Base-by-base conservation (phyloP, 2,329 filamentous ascomycete species). In the Aureobasidium sp. region DNA sequence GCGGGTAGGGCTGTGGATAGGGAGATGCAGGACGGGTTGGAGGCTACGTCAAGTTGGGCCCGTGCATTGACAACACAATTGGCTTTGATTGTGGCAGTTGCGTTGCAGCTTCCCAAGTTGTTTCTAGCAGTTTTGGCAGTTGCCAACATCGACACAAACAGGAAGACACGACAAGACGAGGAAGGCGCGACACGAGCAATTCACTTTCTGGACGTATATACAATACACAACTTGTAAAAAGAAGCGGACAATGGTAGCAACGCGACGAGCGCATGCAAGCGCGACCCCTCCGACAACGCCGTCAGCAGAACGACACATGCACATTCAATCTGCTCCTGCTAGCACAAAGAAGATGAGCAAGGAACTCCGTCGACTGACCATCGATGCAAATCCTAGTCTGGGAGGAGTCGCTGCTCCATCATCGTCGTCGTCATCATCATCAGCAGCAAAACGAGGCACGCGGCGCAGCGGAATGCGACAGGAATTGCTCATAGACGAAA, bases 251-350 rank as follows among this genome's bases (percentile, higher is more conserved):
- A 61, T 62, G 60, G 50, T 56, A 24, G 17, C 59, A 15, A 61
- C 50, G 17, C 50, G 60, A 53, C 60, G 60, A 32, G 60, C 60
- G 46, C 50, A 55, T 17, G 24, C 34, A 20, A 62, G 60, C 60
- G 60, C 60, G 27, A 62, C 60, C 17, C 60, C 60, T n/a, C 60
- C 60, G 20, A 36, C 50, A 9, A 62, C 60, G 24, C 60, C 60
- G 44, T 62, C 60, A 39, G 57, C 57, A 34, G 37, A 29, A 24
- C 46, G 46, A 27, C 47, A 44, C 32, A 9, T 27, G 47, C 29
- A 17, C 12, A 7, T 7, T 36, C 20, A 20, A 9, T 41, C 34
- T 20, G 47, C 47, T 8, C 56, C 56, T 8, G 57, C 37, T 1
- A 52, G 57, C 36, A 43, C 27, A 26, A 36, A 27, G 4, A 62